Percentiles rank a stretch among this genome's conserved stretches.
These are phyloP conservation scores for Daldinia grandis DNA, from an alignment of 495 filamentous ascomycete species.

Conservation along the genomic window DNA sequence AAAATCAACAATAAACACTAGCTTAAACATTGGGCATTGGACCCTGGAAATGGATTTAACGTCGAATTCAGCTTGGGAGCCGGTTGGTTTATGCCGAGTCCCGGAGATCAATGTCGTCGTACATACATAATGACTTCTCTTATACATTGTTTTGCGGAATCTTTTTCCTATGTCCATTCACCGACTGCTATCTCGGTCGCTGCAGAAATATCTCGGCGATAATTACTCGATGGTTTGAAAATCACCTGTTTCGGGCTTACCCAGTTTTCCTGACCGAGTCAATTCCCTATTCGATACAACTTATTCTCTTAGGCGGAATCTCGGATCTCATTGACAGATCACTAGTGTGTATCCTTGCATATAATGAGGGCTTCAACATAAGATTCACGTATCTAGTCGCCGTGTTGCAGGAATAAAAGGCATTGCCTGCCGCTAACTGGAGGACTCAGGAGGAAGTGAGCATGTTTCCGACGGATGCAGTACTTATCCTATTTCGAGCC, in stretches of 20 bases:
- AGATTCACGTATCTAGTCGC: constrained; percentile 11
- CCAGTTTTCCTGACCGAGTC: constrained; percentile 20
- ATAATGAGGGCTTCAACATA: constrained; percentile 9
- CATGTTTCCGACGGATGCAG: constrained; percentile 16
- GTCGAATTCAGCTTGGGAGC: constrained; percentile 10
- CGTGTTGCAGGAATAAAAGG: constrained; percentile 15
- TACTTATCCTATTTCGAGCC: constrained; percentile 22
- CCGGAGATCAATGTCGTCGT: constrained; percentile 19
- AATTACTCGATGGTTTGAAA: constrained; percentile 24
- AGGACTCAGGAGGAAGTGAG: constrained; percentile 15
- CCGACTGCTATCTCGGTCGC: constrained; percentile 19
- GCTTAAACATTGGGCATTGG: constrained; percentile 24
- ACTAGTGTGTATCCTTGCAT: constrained; percentile 25
- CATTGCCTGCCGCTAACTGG: constrained; percentile 9
- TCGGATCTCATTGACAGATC: constrained; percentile 13
- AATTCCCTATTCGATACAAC: constrained; percentile 27
- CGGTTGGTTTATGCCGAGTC: constrained; percentile 31
- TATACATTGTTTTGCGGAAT: constrained; percentile 30
- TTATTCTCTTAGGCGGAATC: constrained; percentile 18
- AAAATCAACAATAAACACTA: constrained; percentile 7
- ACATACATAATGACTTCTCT: constrained; percentile 25
- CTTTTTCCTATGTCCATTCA: constrained; percentile 25
- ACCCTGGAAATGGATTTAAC: background rate
- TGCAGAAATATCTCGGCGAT: constrained; percentile 38
- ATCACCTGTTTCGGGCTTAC: constrained; percentile 9